phyloP scores from a whole-genome alignment of 169 alveolate species.

The Eimeria acervulina region DNA sequence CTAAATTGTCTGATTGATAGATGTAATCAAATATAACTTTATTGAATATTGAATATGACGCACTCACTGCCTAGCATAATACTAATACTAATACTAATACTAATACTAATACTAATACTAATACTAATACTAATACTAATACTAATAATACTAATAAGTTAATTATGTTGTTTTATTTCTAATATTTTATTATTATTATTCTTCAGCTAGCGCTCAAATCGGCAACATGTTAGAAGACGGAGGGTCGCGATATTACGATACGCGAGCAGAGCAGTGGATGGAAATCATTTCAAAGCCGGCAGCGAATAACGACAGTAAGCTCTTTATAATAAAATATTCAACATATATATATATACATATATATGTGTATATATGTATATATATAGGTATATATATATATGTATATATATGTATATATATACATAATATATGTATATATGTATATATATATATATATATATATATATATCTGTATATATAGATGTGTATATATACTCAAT shows the following conservation, averaged over 20 bases:
- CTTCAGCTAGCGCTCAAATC: background rate
- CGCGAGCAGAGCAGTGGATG: background rate
- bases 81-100: background rate
- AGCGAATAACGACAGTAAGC: conserved; percentile 32
- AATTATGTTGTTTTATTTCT: background rate
- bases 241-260: background rate
- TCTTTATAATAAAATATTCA: background rate
- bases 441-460: too few relatives aligned
- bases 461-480: too few relatives aligned
- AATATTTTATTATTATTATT: background rate
- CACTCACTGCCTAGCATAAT: background rate
- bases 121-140: too few relatives aligned
- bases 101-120: too few relatives aligned
- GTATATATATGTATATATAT: too few relatives aligned
- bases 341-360: too few relatives aligned
- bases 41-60: background rate
- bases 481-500: too few relatives aligned
- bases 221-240: background rate
- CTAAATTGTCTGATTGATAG: background rate
- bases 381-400: too few relatives aligned
- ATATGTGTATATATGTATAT: too few relatives aligned
- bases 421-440: too few relatives aligned
- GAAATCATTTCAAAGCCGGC: conserved; percentile 21
- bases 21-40: background rate
- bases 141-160: too few relatives aligned